Evolutionary conservation across 371 early-diverging fungal genomes (phyloP).

Genomic region (Lichtheimia ramosa): DNA sequence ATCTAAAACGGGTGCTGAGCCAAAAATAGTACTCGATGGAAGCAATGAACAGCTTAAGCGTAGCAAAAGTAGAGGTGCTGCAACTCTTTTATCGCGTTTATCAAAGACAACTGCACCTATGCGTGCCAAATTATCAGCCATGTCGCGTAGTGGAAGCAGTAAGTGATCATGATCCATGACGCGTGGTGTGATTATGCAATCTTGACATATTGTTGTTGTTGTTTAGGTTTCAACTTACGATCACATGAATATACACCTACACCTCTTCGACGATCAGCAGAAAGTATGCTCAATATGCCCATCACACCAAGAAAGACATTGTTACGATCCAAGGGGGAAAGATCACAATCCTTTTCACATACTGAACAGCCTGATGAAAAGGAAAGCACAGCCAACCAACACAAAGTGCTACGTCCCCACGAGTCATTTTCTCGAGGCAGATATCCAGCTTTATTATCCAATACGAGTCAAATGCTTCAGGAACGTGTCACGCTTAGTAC

Average conservation of each 20-base stretch:
- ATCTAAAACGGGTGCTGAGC: constrained; percentile 24
- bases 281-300: constrained; percentile 44
- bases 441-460: constrained; percentile 82
- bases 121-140: constrained; percentile 44
- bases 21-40: constrained; percentile 35
- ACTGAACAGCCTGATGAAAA: too few species aligned
- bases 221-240: constrained; percentile 7
- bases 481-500: constrained; percentile 48
- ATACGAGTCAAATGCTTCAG: constrained; percentile 76
- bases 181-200: not conserved
- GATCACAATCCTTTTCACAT: constrained; percentile 46
- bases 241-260: constrained; percentile 5
- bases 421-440: constrained; percentile 19
- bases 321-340: constrained; percentile 34
- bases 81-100: constrained; percentile 34
- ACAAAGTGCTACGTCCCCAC: constrained; percentile 13
- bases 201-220: not conserved
- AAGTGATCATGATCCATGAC: not conserved
- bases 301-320: constrained; percentile 17
- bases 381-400: constrained; percentile 6
- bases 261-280: constrained; percentile 35
- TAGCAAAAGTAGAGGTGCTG: constrained; percentile 16
- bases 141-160: constrained; percentile 36
- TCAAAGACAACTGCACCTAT: constrained; percentile 50
- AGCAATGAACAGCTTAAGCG: constrained; percentile 9